Evolutionary conservation across 139 green algal species (phyloP).

Genomic region (Closterium sp.): DNA sequence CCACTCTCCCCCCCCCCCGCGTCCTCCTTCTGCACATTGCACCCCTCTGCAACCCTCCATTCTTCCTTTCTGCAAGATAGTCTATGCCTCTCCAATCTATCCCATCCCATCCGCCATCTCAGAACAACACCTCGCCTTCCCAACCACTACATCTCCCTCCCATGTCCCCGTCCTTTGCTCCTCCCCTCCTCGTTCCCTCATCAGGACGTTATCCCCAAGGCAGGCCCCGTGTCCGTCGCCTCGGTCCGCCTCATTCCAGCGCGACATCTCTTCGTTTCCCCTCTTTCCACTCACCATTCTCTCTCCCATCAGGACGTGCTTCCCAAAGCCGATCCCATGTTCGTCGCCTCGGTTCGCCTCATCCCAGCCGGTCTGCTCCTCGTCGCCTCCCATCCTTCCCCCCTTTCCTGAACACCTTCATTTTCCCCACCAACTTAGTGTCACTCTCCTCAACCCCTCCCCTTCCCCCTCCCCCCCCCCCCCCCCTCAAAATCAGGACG

Average conservation of each 20-base stretch:
- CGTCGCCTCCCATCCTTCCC: background rate
- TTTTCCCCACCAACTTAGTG: background rate
- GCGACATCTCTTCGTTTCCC: background rate
- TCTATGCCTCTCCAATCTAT: too few species aligned
- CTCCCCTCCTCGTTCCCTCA: too few species aligned
- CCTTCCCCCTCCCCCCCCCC: background rate
- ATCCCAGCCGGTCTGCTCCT: background rate
- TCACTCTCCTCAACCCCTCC: background rate
- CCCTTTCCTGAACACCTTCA: background rate
- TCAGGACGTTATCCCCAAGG: too few species aligned
- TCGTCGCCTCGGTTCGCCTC: background rate
- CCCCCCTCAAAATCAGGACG: constrained; percentile 20
- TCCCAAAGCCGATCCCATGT: background rate
- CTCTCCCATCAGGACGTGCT: constrained; percentile 12
- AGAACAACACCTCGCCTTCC: too few species aligned
- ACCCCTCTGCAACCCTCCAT: too few species aligned
- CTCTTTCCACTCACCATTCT: background rate
- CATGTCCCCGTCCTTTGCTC: background rate
- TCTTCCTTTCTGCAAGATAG: too few species aligned
- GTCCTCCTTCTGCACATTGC: background rate
- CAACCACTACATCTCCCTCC: background rate
- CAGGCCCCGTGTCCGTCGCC: background rate
- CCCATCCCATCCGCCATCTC: too few species aligned
- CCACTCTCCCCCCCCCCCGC: background rate
- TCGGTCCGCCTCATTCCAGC: background rate